Conservation (phyloP, 1,284 basidiomycete species). For the Melanopsichium pennsylvanicum region DNA sequence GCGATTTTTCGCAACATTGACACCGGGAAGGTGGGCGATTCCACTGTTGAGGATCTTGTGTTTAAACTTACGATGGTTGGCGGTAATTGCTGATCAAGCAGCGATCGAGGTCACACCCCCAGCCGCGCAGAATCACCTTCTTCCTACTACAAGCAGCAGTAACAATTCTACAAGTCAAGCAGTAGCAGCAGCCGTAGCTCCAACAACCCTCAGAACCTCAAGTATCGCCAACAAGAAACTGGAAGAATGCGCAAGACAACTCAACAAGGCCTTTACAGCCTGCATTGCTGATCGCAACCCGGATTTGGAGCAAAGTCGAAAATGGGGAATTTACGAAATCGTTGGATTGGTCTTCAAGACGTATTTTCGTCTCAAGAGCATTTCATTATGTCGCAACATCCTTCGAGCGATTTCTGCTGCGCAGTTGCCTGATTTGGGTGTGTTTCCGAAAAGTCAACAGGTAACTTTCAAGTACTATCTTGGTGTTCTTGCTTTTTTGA, state of each 20-base stretch:
- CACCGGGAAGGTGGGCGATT: constrained; percentile 57
- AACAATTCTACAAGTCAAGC: not conserved
- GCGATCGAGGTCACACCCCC: constrained; percentile 6
- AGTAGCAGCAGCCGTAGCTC: constrained; percentile 7
- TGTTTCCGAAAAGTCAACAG: constrained; percentile 85
- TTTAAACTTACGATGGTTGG: constrained; percentile 50
- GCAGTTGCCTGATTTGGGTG: constrained; percentile 79
- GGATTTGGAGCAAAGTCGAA: constrained; percentile 76
- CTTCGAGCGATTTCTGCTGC: constrained; percentile 86
- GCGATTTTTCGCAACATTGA: constrained; percentile 46
- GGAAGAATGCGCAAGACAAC: constrained; percentile 88
- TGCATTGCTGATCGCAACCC: constrained; percentile 81
- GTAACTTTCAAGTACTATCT: constrained; percentile 82
- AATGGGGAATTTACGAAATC: constrained; percentile 94
- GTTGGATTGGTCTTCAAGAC: constrained; percentile 89
- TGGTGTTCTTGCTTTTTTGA: constrained; percentile 90
- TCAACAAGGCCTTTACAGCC: constrained; percentile 88
- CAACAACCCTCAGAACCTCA: constrained; percentile 7
- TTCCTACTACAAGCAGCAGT: too few species aligned
- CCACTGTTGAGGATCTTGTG: constrained; percentile 53
- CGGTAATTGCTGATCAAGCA: constrained; percentile 51
- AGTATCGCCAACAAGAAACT: constrained; percentile 69
- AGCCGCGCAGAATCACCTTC: not conserved
- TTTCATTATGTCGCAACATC: constrained; percentile 90
- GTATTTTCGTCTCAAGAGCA: constrained; percentile 92